phyloP scores from a whole-genome alignment of 306 rosid species.

The Fagus sylvatica region DNA sequence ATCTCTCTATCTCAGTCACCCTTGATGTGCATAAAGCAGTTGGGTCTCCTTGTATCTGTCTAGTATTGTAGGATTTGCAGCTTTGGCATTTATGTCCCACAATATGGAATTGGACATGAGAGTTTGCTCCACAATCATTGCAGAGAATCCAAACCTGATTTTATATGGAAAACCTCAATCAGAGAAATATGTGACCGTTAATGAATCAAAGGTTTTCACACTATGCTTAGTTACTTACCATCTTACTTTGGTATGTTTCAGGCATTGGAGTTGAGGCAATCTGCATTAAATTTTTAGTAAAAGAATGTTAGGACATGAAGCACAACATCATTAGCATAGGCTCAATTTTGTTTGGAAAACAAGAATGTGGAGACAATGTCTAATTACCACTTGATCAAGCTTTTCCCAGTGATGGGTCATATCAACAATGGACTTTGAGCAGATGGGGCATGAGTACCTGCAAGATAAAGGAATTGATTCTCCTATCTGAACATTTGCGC shows the following conservation, averaged over 20 bases:
- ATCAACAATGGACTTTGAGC: conserved; percentile 71
- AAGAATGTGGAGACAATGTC: neutral
- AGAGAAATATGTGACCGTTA: neutral
- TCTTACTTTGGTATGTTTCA: conserved; percentile 45
- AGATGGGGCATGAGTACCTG: conserved; percentile 76
- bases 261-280: conserved; percentile 73
- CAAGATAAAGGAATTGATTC: conserved; percentile 17
- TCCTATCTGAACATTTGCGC: neutral
- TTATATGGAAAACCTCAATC: neutral
- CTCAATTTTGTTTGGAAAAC: neutral
- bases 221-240: conserved; percentile 33
- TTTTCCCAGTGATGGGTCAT: conserved; percentile 63
- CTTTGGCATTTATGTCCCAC: conserved; percentile 61
- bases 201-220: neutral
- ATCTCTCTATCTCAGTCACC: conserved; percentile 39
- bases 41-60: conserved; percentile 52
- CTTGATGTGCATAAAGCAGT: conserved; percentile 36
- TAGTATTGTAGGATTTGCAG: conserved; percentile 72
- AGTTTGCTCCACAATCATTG: conserved; percentile 70
- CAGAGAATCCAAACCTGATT: conserved; percentile 75
- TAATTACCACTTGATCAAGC: conserved; percentile 64
- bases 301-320: conserved; percentile 22
- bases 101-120: conserved; percentile 55
- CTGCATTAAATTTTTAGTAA: conserved; percentile 34
- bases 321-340: neutral